Evolutionary conservation across 164 flowering plant genomes (phyloP).

Genomic region (grape (Vitis vinifera)): DNA sequence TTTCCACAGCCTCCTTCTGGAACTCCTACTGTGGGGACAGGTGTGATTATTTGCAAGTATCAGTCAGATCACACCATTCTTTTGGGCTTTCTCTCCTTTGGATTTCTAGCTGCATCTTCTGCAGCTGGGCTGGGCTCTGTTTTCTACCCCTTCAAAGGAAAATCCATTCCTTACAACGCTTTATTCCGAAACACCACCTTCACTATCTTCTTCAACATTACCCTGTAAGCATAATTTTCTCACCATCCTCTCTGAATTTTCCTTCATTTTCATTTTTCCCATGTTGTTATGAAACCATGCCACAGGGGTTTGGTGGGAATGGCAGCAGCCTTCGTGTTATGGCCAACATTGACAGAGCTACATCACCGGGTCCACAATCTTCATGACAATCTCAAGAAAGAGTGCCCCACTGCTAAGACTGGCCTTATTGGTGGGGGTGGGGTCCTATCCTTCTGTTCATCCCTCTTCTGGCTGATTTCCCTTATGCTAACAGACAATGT

Average conservation of each 20-base stretch:
- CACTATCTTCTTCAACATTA: not conserved
- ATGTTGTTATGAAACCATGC: not conserved
- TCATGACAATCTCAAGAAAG: constrained; percentile 21
- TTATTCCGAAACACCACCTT: constrained; percentile 1
- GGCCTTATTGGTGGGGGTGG: constrained; percentile 57
- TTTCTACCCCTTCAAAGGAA: not conserved
- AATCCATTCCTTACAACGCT: not conserved
- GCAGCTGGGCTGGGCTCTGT: not conserved
- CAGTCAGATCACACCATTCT: not conserved
- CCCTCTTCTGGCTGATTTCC: constrained; percentile 46
- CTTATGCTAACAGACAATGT: constrained; percentile 43
- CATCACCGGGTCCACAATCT: constrained; percentile 9
- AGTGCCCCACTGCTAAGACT: constrained; percentile 48
- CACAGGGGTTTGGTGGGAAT: not conserved
- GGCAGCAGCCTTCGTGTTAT: not conserved
- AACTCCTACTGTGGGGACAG: not conserved
- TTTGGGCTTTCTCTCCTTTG: constrained; percentile 5
- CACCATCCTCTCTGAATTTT: not conserved
- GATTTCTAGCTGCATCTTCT: not conserved
- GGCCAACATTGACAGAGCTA: constrained; percentile 1
- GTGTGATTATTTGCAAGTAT: not conserved
- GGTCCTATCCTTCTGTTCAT: constrained; percentile 37
- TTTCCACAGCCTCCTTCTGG: not conserved
- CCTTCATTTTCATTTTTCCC: not conserved
- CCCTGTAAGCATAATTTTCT: not conserved